Evolutionary conservation across 495 filamentous ascomycete species (phyloP), one percentile per base, ranked within the genome.

Genomic region (Penicillium cataractarum): DNA sequence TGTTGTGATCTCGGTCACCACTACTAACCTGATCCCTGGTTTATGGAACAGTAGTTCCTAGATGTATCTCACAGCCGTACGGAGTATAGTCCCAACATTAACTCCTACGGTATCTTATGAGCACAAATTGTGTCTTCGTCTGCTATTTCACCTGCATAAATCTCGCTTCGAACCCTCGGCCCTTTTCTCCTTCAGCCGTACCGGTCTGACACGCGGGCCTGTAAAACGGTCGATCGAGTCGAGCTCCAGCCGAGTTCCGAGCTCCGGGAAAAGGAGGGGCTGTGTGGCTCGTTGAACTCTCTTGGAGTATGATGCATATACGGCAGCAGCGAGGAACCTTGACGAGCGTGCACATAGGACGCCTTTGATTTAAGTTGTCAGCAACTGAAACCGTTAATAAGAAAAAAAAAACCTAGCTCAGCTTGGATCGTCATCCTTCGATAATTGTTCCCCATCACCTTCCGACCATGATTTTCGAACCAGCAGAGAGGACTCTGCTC

Each of bases 401-500:
- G 10, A 44, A 21, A 13, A n/a, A n/a, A n/a, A n/a, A n/a, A n/a
- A n/a, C n/a, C n/a, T n/a, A n/a, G n/a, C 40, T 22, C 7, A 21
- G 2, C 19, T 44, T 44, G 40, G 19, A 10, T 22, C 0, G 10
- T 22, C 10, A 44, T 13, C 19, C 22, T 19, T 19, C 19, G 10
- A 44, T 21, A 0, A 44, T 21, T 44, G 0, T 44, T 9, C 17
- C 13, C 35, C 35, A 17, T 15, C 35, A 4, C 15, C 13, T 12
- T 39, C 4, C 40, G 3, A 39, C 12, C 19, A 78, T 78, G 74
- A 77, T 78, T 29, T 77, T 80, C 53, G 74, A 80, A 55, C 74
- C 77, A 6, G 64, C 74, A 10, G 60, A 69, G 15, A 65, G 74
- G n/a, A 57, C 75, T 26, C 44, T 63, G 19, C 63, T 82, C 26